A percentile compares a stretch with the other conserved stretches of the same genome.
Conservation (phyloP, 441 rosid species). For the Kokia cookei region DNA sequence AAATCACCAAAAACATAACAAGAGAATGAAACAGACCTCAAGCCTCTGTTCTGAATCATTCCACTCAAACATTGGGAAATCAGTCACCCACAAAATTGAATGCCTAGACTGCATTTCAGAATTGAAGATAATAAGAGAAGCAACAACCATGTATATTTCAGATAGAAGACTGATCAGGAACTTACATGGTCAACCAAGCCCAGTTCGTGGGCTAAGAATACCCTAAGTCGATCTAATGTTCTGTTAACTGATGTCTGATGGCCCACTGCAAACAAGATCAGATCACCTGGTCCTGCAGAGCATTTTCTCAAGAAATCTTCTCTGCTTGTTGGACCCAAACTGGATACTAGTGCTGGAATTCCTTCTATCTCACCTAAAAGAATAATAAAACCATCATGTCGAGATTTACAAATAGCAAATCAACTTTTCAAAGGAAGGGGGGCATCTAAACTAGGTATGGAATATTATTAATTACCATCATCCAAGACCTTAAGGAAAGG, state of each 20-base stretch:
- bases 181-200: conserved; percentile 76
- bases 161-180: conserved; percentile 10
- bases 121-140: neutral
- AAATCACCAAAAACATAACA: neutral
- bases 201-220: conserved; percentile 58
- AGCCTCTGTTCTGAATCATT: conserved; percentile 78
- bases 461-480: conserved; percentile 46
- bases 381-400: conserved; percentile 1
- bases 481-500: conserved; percentile 88
- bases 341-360: conserved; percentile 62
- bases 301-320: conserved; percentile 48
- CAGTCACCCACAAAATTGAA: conserved; percentile 92
- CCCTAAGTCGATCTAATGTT: conserved; percentile 74
- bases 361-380: conserved; percentile 74
- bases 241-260: conserved; percentile 63
- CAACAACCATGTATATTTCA: neutral
- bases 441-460: neutral
- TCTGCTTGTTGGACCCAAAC: conserved; percentile 48
- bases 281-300: conserved; percentile 77
- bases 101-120: conserved; percentile 57
- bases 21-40: conserved; percentile 51
- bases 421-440: neutral
- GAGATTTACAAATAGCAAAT: neutral
- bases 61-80: conserved; percentile 98
- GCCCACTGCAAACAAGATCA: conserved; percentile 88